These are phyloP conservation scores for Candida oleophila DNA, from an alignment of 805 yeast species.

Conservation along the genomic window DNA sequence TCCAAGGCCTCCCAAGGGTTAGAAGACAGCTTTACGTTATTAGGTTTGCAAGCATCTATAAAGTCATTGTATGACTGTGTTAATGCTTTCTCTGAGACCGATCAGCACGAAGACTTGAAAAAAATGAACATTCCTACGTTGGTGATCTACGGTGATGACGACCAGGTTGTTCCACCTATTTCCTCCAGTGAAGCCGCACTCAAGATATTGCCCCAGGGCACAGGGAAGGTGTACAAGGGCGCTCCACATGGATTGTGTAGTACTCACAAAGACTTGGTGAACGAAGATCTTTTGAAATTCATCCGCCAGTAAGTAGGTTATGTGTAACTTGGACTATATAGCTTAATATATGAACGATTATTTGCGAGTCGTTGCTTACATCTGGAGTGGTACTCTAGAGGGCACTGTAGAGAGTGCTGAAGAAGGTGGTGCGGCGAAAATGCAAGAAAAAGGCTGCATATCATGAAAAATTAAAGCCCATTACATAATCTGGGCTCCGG, in stretches of 20 bases:
- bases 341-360: too few relatives aligned
- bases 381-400: too few relatives aligned
- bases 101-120: conserved; percentile 13
- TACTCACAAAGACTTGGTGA: conserved; percentile 13
- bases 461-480: too few relatives aligned
- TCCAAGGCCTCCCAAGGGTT: conserved; percentile 10
- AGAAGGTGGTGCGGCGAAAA: too few relatives aligned
- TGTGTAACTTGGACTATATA: too few relatives aligned
- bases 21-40: conserved; percentile 14
- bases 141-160: conserved; percentile 14
- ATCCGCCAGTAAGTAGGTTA: conserved; percentile 2
- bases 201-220: conserved; percentile 12
- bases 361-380: too few relatives aligned
- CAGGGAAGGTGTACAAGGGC: conserved; percentile 10
- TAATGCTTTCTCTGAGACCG: conserved; percentile 14
- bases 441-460: too few relatives aligned
- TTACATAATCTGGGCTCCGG: too few relatives aligned
- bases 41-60: conserved; percentile 17
- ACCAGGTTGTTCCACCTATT: conserved; percentile 15
- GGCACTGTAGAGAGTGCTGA: too few relatives aligned
- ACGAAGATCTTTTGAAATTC: conserved; percentile 11
- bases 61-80: conserved; percentile 15
- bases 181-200: conserved; percentile 14
- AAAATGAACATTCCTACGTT: conserved; percentile 14
- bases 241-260: conserved; percentile 16